Percentiles rank a stretch among this genome's conserved stretches.
Evolutionary conservation across 306 rosid genomes (phyloP).

Genomic region (Sesbania bispinosa): DNA sequence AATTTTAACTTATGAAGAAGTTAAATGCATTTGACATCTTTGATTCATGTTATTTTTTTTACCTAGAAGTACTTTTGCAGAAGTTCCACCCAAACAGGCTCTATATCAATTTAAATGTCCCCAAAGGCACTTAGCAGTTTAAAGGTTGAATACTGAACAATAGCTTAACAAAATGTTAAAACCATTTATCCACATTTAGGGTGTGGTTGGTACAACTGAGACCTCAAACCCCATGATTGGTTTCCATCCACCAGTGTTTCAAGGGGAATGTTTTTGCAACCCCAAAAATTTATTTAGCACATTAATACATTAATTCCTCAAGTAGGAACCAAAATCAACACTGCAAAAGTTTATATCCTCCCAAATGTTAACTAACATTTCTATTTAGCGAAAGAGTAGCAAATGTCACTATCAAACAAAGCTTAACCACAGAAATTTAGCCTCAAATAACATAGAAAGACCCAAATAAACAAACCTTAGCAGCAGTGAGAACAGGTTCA

Average conservation of each 20-base stretch:
- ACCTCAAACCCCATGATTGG: not conserved
- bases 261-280: not conserved
- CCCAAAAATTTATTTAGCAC: not conserved
- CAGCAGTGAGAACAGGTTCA: slow-evolving; percentile 60
- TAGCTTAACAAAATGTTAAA: not conserved
- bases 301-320: not conserved
- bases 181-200: not conserved
- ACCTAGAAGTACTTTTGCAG: too few relatives aligned
- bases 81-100: too few relatives aligned
- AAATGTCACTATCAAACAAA: not conserved
- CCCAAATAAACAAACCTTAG: slow-evolving; percentile 52
- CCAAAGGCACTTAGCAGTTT: not conserved
- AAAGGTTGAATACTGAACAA: not conserved
- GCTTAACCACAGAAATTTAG: not conserved
- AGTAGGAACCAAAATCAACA: not conserved
- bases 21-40: too few relatives aligned
- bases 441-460: not conserved
- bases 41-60: too few relatives aligned
- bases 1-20: too few relatives aligned
- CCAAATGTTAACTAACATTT: not conserved
- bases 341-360: not conserved
- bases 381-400: not conserved
- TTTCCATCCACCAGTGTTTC: not conserved
- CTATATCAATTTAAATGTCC: not conserved
- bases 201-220: not conserved